Base-by-base conservation (phyloP, 352 stramenopile genomes). In the Phytophthora sojae region DNA sequence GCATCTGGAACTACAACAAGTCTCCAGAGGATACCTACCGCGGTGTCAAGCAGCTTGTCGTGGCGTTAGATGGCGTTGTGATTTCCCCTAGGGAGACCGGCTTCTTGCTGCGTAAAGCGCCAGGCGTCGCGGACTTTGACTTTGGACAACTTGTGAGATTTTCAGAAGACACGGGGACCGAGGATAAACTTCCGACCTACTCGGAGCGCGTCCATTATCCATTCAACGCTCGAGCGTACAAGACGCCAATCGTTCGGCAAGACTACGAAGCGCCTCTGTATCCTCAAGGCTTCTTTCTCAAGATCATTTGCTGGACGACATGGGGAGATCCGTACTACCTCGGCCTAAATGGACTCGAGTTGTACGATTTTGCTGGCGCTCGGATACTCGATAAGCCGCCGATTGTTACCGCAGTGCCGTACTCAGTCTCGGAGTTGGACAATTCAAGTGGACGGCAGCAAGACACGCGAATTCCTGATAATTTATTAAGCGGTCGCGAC, bases 271-370 rank as follows among this genome's bases (percentile, higher is more conserved):
- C 91, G 8, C 71, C 77, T 12, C 66, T 97, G 1, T 94, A 86
- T 67, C 91, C 90, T 2, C 86, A 93, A 64, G 91, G 93, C 1
- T 94, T 94, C 53, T 57, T 94, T n/a, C 72, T 98, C 54, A 96
- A 97, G 61, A 70, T 96, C 11, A 69, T 95, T 0, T 84, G 89
- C 26, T 95, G 87, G 85, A 80, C 82, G 17, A 92, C 89, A 12
- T 96, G 86, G 88, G 91, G 91, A 0, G 91, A 96, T 63, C 90
- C 87, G 12, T 94, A 93, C 57, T 96, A 94, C 52, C 60, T 97
- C 1, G 90, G 90, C 0, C 73, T 96, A 15, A 94, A 96, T 30
- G 84, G 86, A 6, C 32, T 97, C 4, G 90, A 97, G 57, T 64
- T 97, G 6, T 96, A 88, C 56, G 89, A 96, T 55, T 83, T 70